phyloP scores from a whole-genome alignment of 352 stramenopile genomes.

The Globisporangium acanthophoron region DNA sequence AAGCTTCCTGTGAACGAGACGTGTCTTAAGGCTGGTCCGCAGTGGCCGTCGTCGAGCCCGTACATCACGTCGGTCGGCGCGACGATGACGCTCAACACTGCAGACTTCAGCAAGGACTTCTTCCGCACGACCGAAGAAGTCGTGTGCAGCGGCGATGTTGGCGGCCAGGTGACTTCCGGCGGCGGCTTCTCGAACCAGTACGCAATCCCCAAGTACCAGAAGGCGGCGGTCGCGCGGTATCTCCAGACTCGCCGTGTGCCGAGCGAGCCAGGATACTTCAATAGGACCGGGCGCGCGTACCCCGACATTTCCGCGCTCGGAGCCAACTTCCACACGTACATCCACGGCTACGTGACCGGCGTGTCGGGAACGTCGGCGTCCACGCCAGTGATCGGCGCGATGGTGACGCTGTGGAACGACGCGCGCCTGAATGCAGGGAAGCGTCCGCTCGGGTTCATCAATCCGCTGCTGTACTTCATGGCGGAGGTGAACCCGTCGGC shows the following conservation, averaged over 20 bases:
- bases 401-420: conserved; percentile 89
- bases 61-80: conserved; percentile 90
- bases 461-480: conserved; percentile 82
- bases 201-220: conserved; percentile 67
- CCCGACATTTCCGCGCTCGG: conserved; percentile 85
- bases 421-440: conserved; percentile 74
- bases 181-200: conserved; percentile 89
- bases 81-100: conserved; percentile 54
- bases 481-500: conserved; percentile 38
- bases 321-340: conserved; percentile 55
- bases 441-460: conserved; percentile 80
- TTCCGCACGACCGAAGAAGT: conserved; percentile 72
- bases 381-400: conserved; percentile 75
- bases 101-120: conserved; percentile 35
- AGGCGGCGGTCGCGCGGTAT: conserved; percentile 57
- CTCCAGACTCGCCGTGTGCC: conserved; percentile 49
- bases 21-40: conserved; percentile 57
- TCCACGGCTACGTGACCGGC: conserved; percentile 34
- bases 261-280: conserved; percentile 58
- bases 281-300: conserved; percentile 79
- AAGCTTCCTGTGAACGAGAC: conserved; percentile 45
- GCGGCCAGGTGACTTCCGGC: conserved; percentile 75
- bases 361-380: conserved; percentile 86
- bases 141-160: conserved; percentile 63
- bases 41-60: conserved; percentile 78